Base-by-base conservation (phyloP, 2,329 filamentous ascomycete species). In the Fusarium mangiferae region DNA sequence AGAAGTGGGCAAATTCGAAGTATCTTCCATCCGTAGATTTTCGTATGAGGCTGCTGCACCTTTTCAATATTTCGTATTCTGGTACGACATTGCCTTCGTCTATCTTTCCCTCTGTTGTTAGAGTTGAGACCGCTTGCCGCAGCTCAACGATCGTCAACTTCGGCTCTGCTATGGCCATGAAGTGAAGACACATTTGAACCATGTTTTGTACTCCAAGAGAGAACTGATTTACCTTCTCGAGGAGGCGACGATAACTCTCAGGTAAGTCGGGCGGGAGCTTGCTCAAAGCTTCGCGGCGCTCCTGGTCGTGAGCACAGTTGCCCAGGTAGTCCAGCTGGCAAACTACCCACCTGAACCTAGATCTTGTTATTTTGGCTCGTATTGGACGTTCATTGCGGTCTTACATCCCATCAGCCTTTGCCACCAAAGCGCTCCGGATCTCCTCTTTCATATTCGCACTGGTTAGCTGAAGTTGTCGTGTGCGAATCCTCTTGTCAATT, bases 261-360 rank as follows among this genome's bases (percentile, higher is more conserved):
- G 56, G 63, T 0, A 75, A 24, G 0, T 49, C 54, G 0, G 72
- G 58, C 0, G 72, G 74, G 0, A 77, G 55, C 26, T 63, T 60
- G 1, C 28, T 68, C 0, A 74, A 41, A 1, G 74, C 74, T 8
- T 75, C 60, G 0, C 52, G 62, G 0, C 75, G 67, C 3, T 63
- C 75, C 8, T 41, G 26, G 6, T 77, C 72, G 0, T 48, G 54
- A 1, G 48, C 52, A 26, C 57, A 63, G 11, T 74, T 45, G 5
- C 74, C 65, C 7, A 77, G 62, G 17, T 77, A 66, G 54, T 77
- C 72, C 0, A 77, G 7, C 17, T 77, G 74, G 4, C 75, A 77
- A 6, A 60, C 62, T 22, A 74, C 74, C 74, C 75, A 77, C 8
- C 72, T 69, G 14, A 77, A 77, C 74, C 74, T 77, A 1, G 0